Evolutionary conservation across 1,284 basidiomycete genomes (phyloP).

Genomic region (Leucoagaricus sp.): DNA sequence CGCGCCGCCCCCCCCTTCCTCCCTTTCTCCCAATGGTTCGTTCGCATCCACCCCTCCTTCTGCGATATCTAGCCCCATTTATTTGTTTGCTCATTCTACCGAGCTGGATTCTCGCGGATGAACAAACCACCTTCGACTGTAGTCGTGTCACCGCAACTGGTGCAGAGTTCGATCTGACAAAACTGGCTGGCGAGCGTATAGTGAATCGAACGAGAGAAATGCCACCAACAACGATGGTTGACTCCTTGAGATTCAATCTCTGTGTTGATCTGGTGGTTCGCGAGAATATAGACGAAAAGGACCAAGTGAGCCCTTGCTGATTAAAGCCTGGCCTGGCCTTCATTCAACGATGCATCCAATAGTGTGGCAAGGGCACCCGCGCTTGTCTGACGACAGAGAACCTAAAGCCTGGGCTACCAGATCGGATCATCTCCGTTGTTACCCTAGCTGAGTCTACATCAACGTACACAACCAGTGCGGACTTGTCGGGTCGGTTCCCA

Average conservation of each 20-base stretch:
- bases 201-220: slow-evolving; percentile 42
- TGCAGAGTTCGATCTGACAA: slow-evolving; percentile 59
- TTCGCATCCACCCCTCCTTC: slow-evolving; percentile 18
- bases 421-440: slow-evolving; percentile 67
- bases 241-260: slow-evolving; percentile 54
- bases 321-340: background rate
- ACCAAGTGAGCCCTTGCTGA: slow-evolving; percentile 60
- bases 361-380: slow-evolving; percentile 68
- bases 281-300: slow-evolving; percentile 49
- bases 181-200: slow-evolving; percentile 50
- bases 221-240: slow-evolving; percentile 51
- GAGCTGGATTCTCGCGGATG: slow-evolving; percentile 34
- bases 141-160: slow-evolving; percentile 45
- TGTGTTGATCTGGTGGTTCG: slow-evolving; percentile 58
- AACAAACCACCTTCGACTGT: slow-evolving; percentile 55
- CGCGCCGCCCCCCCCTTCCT: slow-evolving; percentile 3
- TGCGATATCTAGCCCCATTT: slow-evolving; percentile 18
- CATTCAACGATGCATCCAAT: slow-evolving; percentile 13
- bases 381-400: slow-evolving; percentile 74
- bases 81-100: slow-evolving; percentile 36
- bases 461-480: slow-evolving; percentile 40
- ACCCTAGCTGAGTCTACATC: slow-evolving; percentile 56
- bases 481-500: slow-evolving; percentile 45
- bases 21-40: slow-evolving; percentile 28
- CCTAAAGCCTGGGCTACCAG: slow-evolving; percentile 48